Base-by-base conservation (phyloP, 2,329 filamentous ascomycete species). In the Xylariaceae sp. region DNA sequence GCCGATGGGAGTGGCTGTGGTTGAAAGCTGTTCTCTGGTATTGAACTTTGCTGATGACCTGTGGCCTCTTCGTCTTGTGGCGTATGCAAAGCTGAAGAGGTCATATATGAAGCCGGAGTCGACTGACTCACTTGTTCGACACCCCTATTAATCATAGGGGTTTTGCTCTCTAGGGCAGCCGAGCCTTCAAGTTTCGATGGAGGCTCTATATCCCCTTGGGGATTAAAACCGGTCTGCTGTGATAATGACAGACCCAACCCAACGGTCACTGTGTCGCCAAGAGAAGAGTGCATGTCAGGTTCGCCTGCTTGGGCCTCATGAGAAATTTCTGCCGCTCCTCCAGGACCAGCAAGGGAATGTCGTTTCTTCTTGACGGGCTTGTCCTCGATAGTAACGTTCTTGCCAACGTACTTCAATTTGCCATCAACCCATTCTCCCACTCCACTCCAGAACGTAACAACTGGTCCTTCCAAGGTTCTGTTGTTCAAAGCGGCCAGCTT, bases 361-460 rank as follows among this genome's bases (percentile, higher is more conserved):
- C 78, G 74, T 71, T 85, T 87, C 72, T 80, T 77, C 63, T 77
- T 74, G 13, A 72, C 70, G 11, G 79, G 78, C 68, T 82, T 84
- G 69, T 86, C 83, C 67, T 87, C 83, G 62, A 86, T 80, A 1
- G 80, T 80, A 44, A 88, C 80, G 63, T 82, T 79, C 66, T 83
- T 86, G 47, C 90, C 89, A 45, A 91, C 82, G 62, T 84, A 82
- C 69, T 84, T 87, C 69, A 92, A 77, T 71, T 87, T 89, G 23
- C 88, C 88, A 68, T 90, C 87, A 57, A 88, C 81, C 82, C 90
- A 93, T 67, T 90, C 85, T 39, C 89, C 89, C 63, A 90, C 83
- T n/a, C 93, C 94, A 73, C 92, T 97, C 88, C 92, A 97, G 73
- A 89, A 93, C 1, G 90, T 90, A 48, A 97, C 87, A 9, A 97